phyloP scores from a whole-genome alignment of 768 basidiomycete species.

The Myochromella boudieri region DNA sequence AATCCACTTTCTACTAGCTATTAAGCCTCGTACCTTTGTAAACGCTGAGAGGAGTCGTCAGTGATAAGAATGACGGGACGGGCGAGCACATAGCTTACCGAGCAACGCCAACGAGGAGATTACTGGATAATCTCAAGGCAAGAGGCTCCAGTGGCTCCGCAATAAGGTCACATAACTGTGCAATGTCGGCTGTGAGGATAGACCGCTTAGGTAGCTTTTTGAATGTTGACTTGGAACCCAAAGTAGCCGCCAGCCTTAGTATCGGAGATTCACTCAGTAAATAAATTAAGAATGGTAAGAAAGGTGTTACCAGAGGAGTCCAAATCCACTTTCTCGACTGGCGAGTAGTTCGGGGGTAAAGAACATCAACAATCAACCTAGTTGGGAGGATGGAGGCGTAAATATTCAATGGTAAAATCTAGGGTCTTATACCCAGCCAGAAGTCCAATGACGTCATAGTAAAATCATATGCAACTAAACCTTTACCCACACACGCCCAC shows the following conservation, averaged over 20 bases:
- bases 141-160: conserved; percentile 83
- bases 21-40: conserved; percentile 47
- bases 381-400: background rate
- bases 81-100: conserved; percentile 55
- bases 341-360: conserved; percentile 81
- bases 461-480: conserved; percentile 22
- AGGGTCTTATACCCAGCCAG: background rate
- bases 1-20: background rate
- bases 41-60: conserved; percentile 23
- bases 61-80: background rate
- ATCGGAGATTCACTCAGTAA: background rate
- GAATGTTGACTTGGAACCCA: conserved; percentile 85
- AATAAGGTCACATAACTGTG: conserved; percentile 78
- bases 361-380: conserved; percentile 84
- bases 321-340: conserved; percentile 84
- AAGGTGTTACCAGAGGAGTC: conserved; percentile 72
- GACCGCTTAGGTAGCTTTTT: conserved; percentile 81
- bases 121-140: conserved; percentile 83
- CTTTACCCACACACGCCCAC: conserved; percentile 49
- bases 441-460: background rate
- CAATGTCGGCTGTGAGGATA: conserved; percentile 82
- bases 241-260: conserved; percentile 86
- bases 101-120: conserved; percentile 86
- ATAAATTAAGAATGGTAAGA: background rate
- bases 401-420: background rate